Evolutionary conservation across 129 eudicot species (phyloP).

Genomic region (Flaveria ramosissima): DNA sequence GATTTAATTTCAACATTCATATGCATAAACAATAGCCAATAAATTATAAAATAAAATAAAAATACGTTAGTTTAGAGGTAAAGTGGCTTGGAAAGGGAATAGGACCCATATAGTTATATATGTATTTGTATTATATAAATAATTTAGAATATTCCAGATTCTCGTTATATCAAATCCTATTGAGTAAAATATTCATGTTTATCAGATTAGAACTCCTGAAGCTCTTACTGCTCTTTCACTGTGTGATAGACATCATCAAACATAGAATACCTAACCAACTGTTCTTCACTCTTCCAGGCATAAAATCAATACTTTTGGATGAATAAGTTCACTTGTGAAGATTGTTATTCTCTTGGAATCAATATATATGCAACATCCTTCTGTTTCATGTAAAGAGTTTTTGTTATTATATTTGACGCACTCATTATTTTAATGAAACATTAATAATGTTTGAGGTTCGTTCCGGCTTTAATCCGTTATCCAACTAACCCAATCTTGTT

Average conservation of each 20-base stretch:
- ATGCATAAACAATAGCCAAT: constrained; percentile 10
- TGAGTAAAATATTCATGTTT: neutral
- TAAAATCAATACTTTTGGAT: neutral
- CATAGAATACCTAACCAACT: neutral
- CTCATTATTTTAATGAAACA: neutral
- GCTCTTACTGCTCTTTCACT: constrained; percentile 1
- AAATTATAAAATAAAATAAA: neutral
- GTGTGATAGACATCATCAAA: neutral
- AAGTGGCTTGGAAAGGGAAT: neutral
- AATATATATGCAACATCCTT: neutral
- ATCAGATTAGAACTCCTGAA: neutral
- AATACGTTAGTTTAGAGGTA: neutral
- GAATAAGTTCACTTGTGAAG: neutral
- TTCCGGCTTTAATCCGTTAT: neutral
- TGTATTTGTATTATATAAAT: neutral
- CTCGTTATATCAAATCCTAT: neutral
- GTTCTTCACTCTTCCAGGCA: neutral
- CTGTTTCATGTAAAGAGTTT: neutral
- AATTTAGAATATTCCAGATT: neutral
- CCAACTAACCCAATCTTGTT: neutral
- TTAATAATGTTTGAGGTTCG: neutral
- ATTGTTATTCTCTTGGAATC: neutral
- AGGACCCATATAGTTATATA: neutral
- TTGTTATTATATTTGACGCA: neutral
- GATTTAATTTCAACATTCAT: neutral